Base-by-base conservation (phyloP, 169 alveolate species). In the Plasmodium gaboni region DNA sequence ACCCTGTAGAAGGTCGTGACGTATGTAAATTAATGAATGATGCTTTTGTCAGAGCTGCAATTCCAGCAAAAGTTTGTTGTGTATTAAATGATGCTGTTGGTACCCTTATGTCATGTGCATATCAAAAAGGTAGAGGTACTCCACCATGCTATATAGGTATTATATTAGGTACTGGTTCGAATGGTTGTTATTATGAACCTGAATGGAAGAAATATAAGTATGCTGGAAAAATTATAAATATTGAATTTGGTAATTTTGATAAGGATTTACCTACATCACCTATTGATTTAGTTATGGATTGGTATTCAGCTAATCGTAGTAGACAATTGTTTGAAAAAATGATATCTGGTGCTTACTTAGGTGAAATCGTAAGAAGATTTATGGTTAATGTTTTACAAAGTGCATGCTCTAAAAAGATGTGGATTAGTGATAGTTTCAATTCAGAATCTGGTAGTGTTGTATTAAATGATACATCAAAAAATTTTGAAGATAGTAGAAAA, bases 61-160 rank as follows among this genome's bases (percentile, higher is more conserved):
- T 96, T 4, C 97, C 96, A 22, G 97, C 96, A 26, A 74, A 59
- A 32, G 94, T 95, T 55, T 94, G 94, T 28, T 94, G 96, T 55
- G 91, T 96, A 22, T 73, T 96, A 42, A 96, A 96, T 68, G 98
- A 96, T 94, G 96, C 98, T 10, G 98, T 95, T 19, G 98, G 98
- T 10, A 96, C 98, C 1, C 93, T 96, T 26, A 65, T 96, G 90
- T 96, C 98, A 12, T 95, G 97, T 65, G 97, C 97, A 50, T 95
- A 95, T 80, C 96, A 93, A 88, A 87, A 88, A 74, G 96, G 94
- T 1, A 73, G 74, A 55, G 94, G 92, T 32, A 73, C 92, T 22
- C 96, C 97, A 9, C 94, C 90, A 26, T 95, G 97, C 64, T 72
- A 80, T 24, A 87, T 96, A 32, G 98, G 98, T 1, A 89, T 96